Evolutionary conservation across 176 grass and related monocot species (phyloP), one percentile per base, ranked within the genome.

Genomic region (Bonia amplexicaulis): DNA sequence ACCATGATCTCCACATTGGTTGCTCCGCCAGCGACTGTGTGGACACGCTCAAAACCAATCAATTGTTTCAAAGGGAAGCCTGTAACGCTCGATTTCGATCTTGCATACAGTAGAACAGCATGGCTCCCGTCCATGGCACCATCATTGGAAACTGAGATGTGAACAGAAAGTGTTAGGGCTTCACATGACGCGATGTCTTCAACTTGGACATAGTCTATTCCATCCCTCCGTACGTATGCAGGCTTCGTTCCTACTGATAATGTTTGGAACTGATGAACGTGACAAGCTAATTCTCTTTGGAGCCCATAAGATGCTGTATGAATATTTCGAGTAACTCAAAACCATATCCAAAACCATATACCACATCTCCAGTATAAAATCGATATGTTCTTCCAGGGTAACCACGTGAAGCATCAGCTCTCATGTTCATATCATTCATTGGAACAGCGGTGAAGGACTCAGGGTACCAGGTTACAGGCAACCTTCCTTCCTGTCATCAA

Each of bases 401-500:
- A 31, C 86, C 85, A 5, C 89, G 90, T 10, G 88, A 95, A 71
- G 78, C 69, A 78, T 98, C 85, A 12, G 91, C 67, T 65, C 96
- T 92, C 91, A 95, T 92, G 76, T 89, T 87, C 96, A 98, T 98
- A 80, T 98, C 90, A 64, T 85, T 90, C 93, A 98, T 98, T 2
- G 93, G 90, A 59, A 98, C 71, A 11, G 80, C n/a, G 20, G 93
- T 92, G 81, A 95, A 95, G 46, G 93, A 92, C 73, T 98, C 90
- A 0, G 90, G 93, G 29, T 98, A 98, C 93, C 96, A 98, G 79
- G 93, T 95, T 17, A 94, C 69, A 20, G 91, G 81, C 66, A 95
- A 74, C 68, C 83, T 91, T 70, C 91, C 91, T 48, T 48, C 86
- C 96, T 98, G 83, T 68, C 41, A 79, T 69, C 8, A 62, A 22